phyloP scores from a whole-genome alignment of 176 grass and related monocot genomes.

The Hsuehochloa calcarea region DNA sequence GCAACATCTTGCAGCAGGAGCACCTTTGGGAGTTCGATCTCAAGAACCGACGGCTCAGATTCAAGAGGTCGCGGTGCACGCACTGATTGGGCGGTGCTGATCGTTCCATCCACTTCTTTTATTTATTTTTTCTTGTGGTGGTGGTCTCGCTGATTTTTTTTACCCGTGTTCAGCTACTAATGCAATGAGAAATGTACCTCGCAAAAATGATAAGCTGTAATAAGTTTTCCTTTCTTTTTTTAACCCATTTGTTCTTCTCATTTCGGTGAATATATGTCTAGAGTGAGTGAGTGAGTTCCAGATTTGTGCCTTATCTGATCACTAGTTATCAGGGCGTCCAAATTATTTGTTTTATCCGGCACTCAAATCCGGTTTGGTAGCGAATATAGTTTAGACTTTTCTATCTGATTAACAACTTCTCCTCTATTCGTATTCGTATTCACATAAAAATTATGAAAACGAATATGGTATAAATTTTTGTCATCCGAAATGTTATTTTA shows the following conservation, averaged over 20 bases:
- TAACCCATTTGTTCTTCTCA: background rate
- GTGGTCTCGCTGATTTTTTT: constrained; percentile 32
- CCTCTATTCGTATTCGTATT: too few relatives aligned
- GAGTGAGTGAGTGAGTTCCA: background rate
- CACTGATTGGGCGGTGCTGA: constrained; percentile 12
- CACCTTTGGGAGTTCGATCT: constrained; percentile 96
- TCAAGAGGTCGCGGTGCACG: constrained; percentile 58
- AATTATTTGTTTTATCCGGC: too few relatives aligned
- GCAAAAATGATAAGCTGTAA: constrained; percentile 51
- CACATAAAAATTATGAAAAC: too few relatives aligned
- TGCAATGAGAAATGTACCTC: constrained; percentile 43
- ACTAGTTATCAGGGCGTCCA: background rate
- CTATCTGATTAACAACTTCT: too few relatives aligned
- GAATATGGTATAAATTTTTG: too few relatives aligned
- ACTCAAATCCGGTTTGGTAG: too few relatives aligned
- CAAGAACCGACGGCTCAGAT: constrained; percentile 63
- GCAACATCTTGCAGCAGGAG: constrained; percentile 96
- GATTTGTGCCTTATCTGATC: background rate
- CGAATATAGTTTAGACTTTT: too few relatives aligned
- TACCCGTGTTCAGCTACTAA: constrained; percentile 36
- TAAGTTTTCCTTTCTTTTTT: background rate
- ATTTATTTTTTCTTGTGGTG: constrained; percentile 30
- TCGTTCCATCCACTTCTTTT: constrained; percentile 15
- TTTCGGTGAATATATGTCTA: constrained; percentile 33
- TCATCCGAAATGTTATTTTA: too few relatives aligned